These are phyloP conservation scores for Penicillium rolfsii DNA, from an alignment of 2,329 filamentous ascomycete species.

Conservation along the genomic window DNA sequence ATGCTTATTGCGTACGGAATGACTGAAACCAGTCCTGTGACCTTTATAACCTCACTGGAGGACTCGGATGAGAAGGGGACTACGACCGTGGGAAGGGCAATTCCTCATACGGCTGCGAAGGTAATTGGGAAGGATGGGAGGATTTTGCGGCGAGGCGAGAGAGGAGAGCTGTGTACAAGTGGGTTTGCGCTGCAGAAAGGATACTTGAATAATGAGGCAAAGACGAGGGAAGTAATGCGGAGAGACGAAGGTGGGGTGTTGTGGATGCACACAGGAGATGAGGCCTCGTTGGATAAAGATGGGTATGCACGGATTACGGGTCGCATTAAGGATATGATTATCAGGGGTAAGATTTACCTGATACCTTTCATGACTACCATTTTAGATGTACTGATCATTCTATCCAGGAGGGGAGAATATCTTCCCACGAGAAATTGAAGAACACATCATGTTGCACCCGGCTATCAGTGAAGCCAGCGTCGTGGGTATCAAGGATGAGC, in stretches of 20 bases:
- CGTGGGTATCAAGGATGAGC: conserved; percentile 62
- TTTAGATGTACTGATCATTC: not conserved
- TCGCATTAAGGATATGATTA: conserved; percentile 76
- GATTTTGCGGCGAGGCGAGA: conserved; percentile 63
- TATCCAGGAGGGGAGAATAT: conserved; percentile 66
- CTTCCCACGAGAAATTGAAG: conserved; percentile 72
- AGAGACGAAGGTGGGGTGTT: conserved; percentile 58
- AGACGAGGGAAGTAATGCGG: conserved; percentile 67
- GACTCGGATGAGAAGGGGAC: conserved; percentile 72
- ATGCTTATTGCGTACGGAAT: conserved; percentile 91
- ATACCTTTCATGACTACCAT: not conserved
- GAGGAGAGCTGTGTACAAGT: conserved; percentile 72
- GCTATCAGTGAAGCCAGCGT: conserved; percentile 64
- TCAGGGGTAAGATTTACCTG: conserved; percentile 54
- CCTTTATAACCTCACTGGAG: conserved; percentile 72
- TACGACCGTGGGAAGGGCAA: conserved; percentile 68
- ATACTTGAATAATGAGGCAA: conserved; percentile 42
- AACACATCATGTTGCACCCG: conserved; percentile 64
- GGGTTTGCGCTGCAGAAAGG: conserved; percentile 68
- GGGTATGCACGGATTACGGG: conserved; percentile 73
- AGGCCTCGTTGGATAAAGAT: conserved; percentile 53
- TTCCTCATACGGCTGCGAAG: conserved; percentile 78
- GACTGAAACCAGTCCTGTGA: conserved; percentile 76
- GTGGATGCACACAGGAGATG: conserved; percentile 67
- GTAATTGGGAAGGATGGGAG: conserved; percentile 69